A percentile compares a stretch with the other conserved stretches of the same genome.
These are phyloP conservation scores for Cercophora samala DNA, from an alignment of 495 filamentous ascomycete species.

Conservation along the genomic window DNA sequence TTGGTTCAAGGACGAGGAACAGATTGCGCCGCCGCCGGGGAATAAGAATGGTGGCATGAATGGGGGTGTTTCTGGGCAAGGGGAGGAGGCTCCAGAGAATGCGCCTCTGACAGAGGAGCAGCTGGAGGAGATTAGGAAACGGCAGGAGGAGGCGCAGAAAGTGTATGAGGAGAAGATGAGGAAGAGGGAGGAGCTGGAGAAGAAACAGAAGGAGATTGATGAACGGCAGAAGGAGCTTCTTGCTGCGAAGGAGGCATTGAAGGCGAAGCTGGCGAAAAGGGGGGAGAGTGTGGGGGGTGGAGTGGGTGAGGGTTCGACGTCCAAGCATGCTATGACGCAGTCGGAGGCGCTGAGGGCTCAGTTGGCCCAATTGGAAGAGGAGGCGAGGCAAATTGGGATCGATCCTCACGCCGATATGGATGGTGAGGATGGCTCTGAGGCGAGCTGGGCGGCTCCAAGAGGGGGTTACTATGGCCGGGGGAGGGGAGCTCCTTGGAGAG, in stretches of 20 bases:
- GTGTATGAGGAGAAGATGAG: constrained; percentile 70
- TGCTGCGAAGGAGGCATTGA: constrained; percentile 68
- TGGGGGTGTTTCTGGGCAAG: constrained; percentile 20
- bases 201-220: constrained; percentile 67
- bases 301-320: constrained; percentile 19
- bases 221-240: constrained; percentile 71
- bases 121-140: constrained; percentile 69
- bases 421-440: constrained; percentile 41
- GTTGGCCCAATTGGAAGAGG: constrained; percentile 76
- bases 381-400: constrained; percentile 76
- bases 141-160: constrained; percentile 77
- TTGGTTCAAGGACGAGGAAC: constrained; percentile 71
- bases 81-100: constrained; percentile 20
- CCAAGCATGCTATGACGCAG: constrained; percentile 35
- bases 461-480: constrained; percentile 39
- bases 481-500: background rate
- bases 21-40: constrained; percentile 22
- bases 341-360: constrained; percentile 67
- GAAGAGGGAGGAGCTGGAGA: constrained; percentile 71
- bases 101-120: constrained; percentile 56
- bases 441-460: constrained; percentile 31
- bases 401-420: constrained; percentile 49
- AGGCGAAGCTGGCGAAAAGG: constrained; percentile 46
- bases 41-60: constrained; percentile 24
- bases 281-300: constrained; percentile 20